Evolutionary conservation across 2,329 filamentous ascomycete genomes (phyloP), one percentile per base, ranked within the genome.

Genomic region (Aspergillus pseudoglaucus): DNA sequence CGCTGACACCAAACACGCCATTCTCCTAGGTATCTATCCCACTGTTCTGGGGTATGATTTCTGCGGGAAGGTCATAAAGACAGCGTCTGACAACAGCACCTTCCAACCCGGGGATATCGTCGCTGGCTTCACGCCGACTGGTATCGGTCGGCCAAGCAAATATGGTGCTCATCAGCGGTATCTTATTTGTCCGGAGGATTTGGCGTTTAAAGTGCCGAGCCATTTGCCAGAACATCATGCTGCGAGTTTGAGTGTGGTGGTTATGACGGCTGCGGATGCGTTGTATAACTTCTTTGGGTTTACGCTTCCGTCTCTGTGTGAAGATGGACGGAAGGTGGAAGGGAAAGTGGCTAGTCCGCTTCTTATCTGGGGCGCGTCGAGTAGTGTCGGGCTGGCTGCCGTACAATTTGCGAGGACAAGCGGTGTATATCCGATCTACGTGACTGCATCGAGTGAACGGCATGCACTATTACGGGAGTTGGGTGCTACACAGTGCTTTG

Each of bases 391-490:
- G 2, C 25, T 43, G 6, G 32, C 10, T 27, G 37, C 47, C 17
- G 12, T 49, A 7, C 47, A 49, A 25, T 44, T 46, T 20, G 47
- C 44, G 1, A n/a, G 9, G 14, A 38, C 39, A 2, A 46, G 47
- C 30, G 47, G 47, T 6, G n/a, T 37, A 47, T 47, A 48, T 15
- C 52, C 51, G 23, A 54, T 65, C 39, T 51, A 64, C 43, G 57
- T 60, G 7, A 64, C 59, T 14, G 58, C 62, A 17, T 57, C 59
- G 37, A 46, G 51, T 10, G 25, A 41, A 3, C 57, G 63, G 45
- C 48, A 55, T 35, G 47, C 53, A n/a, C 27, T 52, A 15, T 15
- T 49, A 9, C 35, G 9, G 14, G 25, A 30, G 27, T 37, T 47
- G 9, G 48, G 45, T 7, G 48, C 48, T 9, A 47, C 48, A 4